Evolutionary conservation across 129 eudicot genomes (phyloP), one percentile per base, ranked within the genome.

Genomic region (Saussurea involucrata): DNA sequence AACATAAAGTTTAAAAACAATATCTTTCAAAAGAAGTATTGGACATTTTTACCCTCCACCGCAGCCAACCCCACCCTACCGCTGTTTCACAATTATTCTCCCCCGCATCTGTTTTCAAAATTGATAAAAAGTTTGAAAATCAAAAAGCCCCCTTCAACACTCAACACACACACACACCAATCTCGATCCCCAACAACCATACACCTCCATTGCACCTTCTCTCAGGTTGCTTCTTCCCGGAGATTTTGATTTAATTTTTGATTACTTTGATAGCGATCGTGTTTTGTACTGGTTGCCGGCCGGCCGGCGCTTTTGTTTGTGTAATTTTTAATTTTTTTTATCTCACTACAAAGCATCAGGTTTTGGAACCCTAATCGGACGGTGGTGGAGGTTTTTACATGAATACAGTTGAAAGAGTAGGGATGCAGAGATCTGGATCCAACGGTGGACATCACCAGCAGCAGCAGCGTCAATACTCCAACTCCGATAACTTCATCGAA

Each of bases 401-500:
- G 96, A 86, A 82, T 75, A 78, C 84, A 4, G 75, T 82, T 13
- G 90, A 86, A 31, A 82, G 91, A 49, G 80, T 67, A 32, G 72
- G 27, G 18, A 71, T 77, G 85, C 90, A 91, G 89, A 81, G 89
- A 88, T 86, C 93, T 60, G 88, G 86, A 8, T 75, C 85, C 44
- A 78, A 63, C 17, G 69, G 22, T 63, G 79, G 66, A 37, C 82
- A 76, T 53, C 89, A 89, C 63, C 95, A 89, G 36, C 91, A 87
- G 73, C 95, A 89, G 36, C 91, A 87, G 73, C 82, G 89, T 4
- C 96, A 88, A 77, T 84, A 84, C 78, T 81, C 97, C 24, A 79
- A 85, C 75, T 92, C 97, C 53, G 95, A 92, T 44, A 83, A 85
- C 72, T 92, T 81, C 71, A 68, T 89, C 13, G 97, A 92, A 24